Conservation (phyloP, 2,329 filamentous ascomycete species). For the Sporothrix phasma region DNA sequence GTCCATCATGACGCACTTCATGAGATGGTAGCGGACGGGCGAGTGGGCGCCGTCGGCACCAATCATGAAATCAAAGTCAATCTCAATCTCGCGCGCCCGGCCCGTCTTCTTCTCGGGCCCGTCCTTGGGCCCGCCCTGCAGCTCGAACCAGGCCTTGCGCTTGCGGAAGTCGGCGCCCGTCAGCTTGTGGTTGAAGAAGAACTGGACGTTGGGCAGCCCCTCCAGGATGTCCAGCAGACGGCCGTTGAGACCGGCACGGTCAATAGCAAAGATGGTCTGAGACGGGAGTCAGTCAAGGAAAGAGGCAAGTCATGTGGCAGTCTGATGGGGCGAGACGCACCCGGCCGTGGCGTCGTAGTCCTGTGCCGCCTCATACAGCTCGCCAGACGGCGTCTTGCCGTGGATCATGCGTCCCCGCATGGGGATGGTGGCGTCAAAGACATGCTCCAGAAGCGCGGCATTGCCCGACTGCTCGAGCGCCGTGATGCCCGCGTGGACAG, state of each 20-base stretch:
- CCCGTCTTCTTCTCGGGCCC: constrained; percentile 22
- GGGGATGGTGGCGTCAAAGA: constrained; percentile 72
- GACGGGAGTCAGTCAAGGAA: background rate
- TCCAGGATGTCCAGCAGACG: constrained; percentile 75
- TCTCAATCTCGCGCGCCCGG: constrained; percentile 62
- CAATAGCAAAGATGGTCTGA: constrained; percentile 75
- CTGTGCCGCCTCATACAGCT: constrained; percentile 69
- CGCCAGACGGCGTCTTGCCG: constrained; percentile 51
- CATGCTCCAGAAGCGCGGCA: constrained; percentile 57
- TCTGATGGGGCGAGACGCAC: constrained; percentile 37
- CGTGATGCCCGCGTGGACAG: constrained; percentile 90
- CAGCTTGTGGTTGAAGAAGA: constrained; percentile 90
- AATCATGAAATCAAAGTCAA: constrained; percentile 85
- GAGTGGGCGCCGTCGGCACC: constrained; percentile 95
- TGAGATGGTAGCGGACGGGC: constrained; percentile 79
- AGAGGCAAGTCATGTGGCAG: background rate
- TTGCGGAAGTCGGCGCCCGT: constrained; percentile 75
- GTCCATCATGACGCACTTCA: constrained; percentile 87
- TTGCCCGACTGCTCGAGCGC: constrained; percentile 65
- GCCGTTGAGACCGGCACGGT: constrained; percentile 75
- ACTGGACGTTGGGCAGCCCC: constrained; percentile 73
- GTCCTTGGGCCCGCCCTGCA: constrained; percentile 28
- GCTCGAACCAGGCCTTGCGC: constrained; percentile 81
- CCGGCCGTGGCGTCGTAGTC: constrained; percentile 83
- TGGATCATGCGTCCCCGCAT: constrained; percentile 98